Percentiles rank a stretch among this genome's conserved stretches.
Conservation (phyloP, 192 early-diverging fungal species). For the Coemansia sp. region DNA sequence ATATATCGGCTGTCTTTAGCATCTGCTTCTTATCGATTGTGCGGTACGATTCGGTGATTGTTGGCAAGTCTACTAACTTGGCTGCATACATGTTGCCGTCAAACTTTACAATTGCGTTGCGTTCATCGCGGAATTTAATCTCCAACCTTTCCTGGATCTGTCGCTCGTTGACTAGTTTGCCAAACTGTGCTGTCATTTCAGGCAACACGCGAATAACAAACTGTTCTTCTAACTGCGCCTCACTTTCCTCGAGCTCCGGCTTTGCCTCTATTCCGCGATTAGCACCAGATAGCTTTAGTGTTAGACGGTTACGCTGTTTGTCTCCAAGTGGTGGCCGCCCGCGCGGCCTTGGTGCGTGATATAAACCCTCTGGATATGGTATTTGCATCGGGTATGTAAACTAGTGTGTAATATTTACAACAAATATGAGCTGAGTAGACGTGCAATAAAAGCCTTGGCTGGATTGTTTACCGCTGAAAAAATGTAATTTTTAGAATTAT, state of each 20-base stretch:
- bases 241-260: conserved; percentile 23
- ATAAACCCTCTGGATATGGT: background rate
- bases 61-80: conserved; percentile 45
- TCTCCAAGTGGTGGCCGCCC: conserved; percentile 46
- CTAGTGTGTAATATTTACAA: background rate
- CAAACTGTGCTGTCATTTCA: conserved; percentile 30
- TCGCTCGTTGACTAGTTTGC: conserved; percentile 28
- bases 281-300: conserved; percentile 38
- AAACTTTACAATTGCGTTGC: conserved; percentile 40
- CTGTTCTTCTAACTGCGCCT: conserved; percentile 42
- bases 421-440: background rate
- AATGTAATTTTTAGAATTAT: too few relatives aligned
- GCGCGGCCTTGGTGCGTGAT: conserved; percentile 35
- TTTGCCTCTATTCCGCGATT: conserved; percentile 9
- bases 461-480: background rate
- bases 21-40: conserved; percentile 46
- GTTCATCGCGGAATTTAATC: conserved; percentile 39
- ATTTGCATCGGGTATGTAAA: background rate
- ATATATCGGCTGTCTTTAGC: conserved; percentile 48
- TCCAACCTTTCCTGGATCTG: conserved; percentile 35
- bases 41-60: conserved; percentile 38
- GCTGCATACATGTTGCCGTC: conserved; percentile 16
- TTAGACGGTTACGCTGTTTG: conserved; percentile 45
- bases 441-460: background rate
- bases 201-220: conserved; percentile 43